Percentiles rank a stretch among this genome's conserved stretches.
Evolutionary conservation across 2,329 filamentous ascomycete species (phyloP).

Genomic region (Fusarium sp.): DNA sequence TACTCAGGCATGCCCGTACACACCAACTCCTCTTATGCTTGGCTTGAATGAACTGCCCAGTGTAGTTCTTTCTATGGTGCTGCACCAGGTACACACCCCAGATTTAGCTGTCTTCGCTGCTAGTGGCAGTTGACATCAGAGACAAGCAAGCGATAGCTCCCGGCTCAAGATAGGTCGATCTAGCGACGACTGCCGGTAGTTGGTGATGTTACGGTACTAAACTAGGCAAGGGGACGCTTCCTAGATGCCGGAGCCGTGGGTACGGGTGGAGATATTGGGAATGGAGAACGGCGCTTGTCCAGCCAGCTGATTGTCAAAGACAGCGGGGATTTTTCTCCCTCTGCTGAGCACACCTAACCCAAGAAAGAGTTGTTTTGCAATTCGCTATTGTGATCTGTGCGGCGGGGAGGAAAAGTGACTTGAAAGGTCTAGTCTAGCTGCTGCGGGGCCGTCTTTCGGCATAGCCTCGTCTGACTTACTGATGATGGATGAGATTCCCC

Average conservation of each 20-base stretch:
- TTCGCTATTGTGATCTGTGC: slow-evolving; percentile 10
- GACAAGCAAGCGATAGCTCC: not conserved
- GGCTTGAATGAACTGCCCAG: not conserved
- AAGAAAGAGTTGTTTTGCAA: not conserved
- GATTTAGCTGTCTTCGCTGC: not conserved
- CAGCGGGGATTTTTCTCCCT: too few species aligned
- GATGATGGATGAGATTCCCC: slow-evolving; percentile 12
- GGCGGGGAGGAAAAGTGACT: not conserved
- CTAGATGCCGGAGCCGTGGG: slow-evolving; percentile 15
- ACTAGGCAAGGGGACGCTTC: slow-evolving; percentile 24
- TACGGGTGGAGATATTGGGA: slow-evolving; percentile 24
- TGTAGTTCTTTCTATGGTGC: not conserved
- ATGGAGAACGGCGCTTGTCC: slow-evolving; percentile 23
- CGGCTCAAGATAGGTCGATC: slow-evolving; percentile 10
- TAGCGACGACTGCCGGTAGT: slow-evolving; percentile 29
- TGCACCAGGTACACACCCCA: too few species aligned
- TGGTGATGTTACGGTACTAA: slow-evolving; percentile 23
- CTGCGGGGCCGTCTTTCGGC: slow-evolving; percentile 1
- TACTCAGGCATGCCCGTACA: not conserved
- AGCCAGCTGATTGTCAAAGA: slow-evolving; percentile 17
- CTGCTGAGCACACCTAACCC: not conserved
- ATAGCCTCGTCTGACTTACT: slow-evolving; percentile 1
- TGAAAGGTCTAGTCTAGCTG: not conserved
- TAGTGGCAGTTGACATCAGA: not conserved
- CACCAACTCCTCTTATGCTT: not conserved